These are phyloP conservation scores for Macrolepiota dolichaula DNA, from an alignment of 768 basidiomycete species.

Conservation along the genomic window DNA sequence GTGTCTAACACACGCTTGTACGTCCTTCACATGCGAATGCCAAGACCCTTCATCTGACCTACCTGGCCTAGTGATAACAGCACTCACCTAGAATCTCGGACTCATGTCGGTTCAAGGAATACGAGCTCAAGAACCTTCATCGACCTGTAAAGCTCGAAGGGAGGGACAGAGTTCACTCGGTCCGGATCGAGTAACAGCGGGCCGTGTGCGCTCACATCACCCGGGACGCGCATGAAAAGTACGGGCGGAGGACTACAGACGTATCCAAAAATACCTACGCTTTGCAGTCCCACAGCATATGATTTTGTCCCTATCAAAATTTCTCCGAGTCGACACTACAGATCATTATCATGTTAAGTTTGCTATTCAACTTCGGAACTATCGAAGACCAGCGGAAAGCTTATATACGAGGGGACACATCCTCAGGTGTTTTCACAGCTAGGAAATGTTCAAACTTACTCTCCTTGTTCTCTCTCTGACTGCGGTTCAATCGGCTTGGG, in stretches of 20 bases:
- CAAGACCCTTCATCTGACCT: background rate
- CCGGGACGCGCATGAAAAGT: background rate
- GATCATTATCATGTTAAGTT: background rate
- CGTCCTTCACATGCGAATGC: too few species aligned
- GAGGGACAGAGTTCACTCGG: background rate
- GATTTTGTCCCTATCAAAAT: background rate
- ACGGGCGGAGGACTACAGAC: background rate
- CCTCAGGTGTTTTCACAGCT: background rate
- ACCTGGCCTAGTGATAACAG: background rate
- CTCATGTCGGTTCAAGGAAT: background rate
- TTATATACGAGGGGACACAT: background rate
- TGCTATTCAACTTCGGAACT: background rate
- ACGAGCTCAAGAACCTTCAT: background rate
- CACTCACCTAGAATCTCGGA: background rate
- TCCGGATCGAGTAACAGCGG: background rate
- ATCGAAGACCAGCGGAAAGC: background rate
- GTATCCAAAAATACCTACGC: background rate
- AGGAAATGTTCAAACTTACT: background rate
- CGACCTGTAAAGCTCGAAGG: background rate
- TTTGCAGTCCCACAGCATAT: slow-evolving; percentile 1
- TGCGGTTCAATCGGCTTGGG: slow-evolving; percentile 11
- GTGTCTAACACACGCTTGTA: background rate
- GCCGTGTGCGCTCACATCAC: background rate
- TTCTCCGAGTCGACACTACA: background rate
- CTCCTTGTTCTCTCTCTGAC: slow-evolving; percentile 1